Evolutionary conservation across 2,329 filamentous ascomycete species (phyloP).

Genomic region (Pseudophaeomoniella oleicola): DNA sequence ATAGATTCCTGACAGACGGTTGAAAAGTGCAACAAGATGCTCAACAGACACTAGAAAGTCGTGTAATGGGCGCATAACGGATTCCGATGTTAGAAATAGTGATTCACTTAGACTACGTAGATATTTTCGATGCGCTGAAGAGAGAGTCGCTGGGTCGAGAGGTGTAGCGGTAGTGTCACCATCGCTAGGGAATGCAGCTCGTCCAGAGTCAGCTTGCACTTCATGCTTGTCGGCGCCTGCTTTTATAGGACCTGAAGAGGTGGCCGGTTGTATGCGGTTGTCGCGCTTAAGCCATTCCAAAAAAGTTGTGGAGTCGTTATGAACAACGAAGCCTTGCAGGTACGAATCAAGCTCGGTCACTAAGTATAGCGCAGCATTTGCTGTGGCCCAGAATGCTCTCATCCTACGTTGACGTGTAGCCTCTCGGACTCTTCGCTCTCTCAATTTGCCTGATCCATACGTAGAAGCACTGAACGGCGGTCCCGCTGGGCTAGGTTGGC

Average conservation of each 20-base stretch:
- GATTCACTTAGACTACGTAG: conserved; percentile 46
- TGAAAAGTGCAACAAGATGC: conserved; percentile 61
- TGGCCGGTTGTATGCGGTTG: background rate
- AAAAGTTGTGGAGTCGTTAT: conserved; percentile 67
- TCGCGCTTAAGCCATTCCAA: conserved; percentile 52
- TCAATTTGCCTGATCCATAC: conserved; percentile 45
- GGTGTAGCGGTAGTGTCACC: conserved; percentile 3
- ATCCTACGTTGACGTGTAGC: conserved; percentile 50
- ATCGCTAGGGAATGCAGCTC: conserved; percentile 2
- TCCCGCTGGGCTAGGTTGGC: conserved; percentile 57
- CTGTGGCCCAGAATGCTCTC: conserved; percentile 79
- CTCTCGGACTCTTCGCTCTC: conserved; percentile 48
- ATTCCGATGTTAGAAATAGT: conserved; percentile 26
- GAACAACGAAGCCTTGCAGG: conserved; percentile 77
- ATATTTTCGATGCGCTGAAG: conserved; percentile 65
- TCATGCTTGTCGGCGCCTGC: background rate
- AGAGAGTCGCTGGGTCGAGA: conserved; percentile 66
- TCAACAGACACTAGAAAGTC: conserved; percentile 45
- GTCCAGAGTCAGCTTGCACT: background rate
- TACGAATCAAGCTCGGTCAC: conserved; percentile 77
- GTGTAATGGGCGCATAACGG: conserved; percentile 25
- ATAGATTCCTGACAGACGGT: conserved; percentile 63
- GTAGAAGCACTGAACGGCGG: conserved; percentile 48
- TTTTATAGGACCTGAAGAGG: background rate
- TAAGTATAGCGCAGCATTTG: conserved; percentile 76